Base-by-base conservation (phyloP, 2,329 filamentous ascomycete genomes). In the Dactylellina haptotyla region DNA sequence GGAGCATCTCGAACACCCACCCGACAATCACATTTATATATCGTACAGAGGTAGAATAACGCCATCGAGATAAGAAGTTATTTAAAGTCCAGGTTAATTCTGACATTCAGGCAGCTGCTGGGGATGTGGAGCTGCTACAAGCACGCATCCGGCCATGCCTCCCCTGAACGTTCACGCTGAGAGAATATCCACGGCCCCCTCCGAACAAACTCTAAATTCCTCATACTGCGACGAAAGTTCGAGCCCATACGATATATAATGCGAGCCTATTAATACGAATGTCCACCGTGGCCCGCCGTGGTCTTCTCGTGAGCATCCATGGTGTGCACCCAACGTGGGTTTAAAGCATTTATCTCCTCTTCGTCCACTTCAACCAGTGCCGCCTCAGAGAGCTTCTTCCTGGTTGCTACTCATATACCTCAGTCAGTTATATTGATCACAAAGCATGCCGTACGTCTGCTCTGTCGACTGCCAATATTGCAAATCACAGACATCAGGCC, bases 191-290 rank as follows among this genome's bases (percentile, higher is more conserved):
- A 25, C 10, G 46, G 25, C 26, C 34, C 18, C 30, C 34, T 20
- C 34, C 18, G 37, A 73, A 66, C 43, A 32, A 73, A 66, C 69
- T 61, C 61, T 73, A 73, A 66, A 23, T 30, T 61, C 69, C 61
- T 57, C 54, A 56, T 16, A 25, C 16, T 25, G 23, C 26, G 18
- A 65, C 39, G 34, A 34, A 56, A 16, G 25, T 56, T 65, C 46
- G 61, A 53, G 61, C 45, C 45, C 48, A 57, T 50, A 64, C 51
- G 43, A 64, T 61, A 57, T 46, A 65, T 56, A 72, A 61, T 59
- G 37, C 30, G 69, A 61, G 61, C 69, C 34, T 10, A 41, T 73
- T 73, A n/a, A n/a, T n/a, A n/a, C n/a, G n/a, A n/a, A n/a, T n/a
- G n/a, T n/a, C n/a, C n/a, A n/a, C n/a, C n/a, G n/a, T n/a, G n/a